Base-by-base conservation (phyloP, 2,329 filamentous ascomycete species). In the Endoconidiophora polonica region DNA sequence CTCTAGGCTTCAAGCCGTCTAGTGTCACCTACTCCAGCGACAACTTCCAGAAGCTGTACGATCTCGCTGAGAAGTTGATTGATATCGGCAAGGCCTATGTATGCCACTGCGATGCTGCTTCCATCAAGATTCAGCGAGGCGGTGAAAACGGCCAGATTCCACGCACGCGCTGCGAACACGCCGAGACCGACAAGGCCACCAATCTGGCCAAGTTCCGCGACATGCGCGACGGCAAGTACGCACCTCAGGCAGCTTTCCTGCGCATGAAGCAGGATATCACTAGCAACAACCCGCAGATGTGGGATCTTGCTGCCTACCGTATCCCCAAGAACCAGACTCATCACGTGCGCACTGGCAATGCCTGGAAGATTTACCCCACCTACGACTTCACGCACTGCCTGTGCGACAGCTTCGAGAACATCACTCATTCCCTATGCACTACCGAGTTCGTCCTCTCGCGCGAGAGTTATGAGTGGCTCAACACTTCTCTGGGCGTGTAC, bases 341-440 rank as follows among this genome's bases (percentile, higher is more conserved):
- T 41, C 86, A 94, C 62, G 79, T 86, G 64, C 76, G 85, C 36
- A 94, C 88, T 0, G 86, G 84, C 26, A 70, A 76, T 56, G 79
- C 82, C 60, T 96, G 88, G 87, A 82, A 79, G 64, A 94, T 95
- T 55, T 95, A 94, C 62, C 91, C 91, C 0, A 93, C 90, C 0
- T 95, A 95, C 60, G 88, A 94, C 63, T 93, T 93, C 62, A 83
- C 83, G 0, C 86, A 93, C 68, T 94, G 85, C 63, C 70, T 95
- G 20, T 90, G 85, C 58, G 91, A 96, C 71, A 88, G 84, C 57
- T 86, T 94, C 56, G 91, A 98, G 64, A 76, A 76, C 16, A 93
- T 96, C 59, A 88, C 88, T 0, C 90, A 95, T 68, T 90, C 83
- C 12, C 71, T 96, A 18, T 96, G 90, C 63, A 96, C 91, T 0